These are phyloP conservation scores for Neurospora sp. DNA, from an alignment of 2,329 filamentous ascomycete species.

Conservation along the genomic window DNA sequence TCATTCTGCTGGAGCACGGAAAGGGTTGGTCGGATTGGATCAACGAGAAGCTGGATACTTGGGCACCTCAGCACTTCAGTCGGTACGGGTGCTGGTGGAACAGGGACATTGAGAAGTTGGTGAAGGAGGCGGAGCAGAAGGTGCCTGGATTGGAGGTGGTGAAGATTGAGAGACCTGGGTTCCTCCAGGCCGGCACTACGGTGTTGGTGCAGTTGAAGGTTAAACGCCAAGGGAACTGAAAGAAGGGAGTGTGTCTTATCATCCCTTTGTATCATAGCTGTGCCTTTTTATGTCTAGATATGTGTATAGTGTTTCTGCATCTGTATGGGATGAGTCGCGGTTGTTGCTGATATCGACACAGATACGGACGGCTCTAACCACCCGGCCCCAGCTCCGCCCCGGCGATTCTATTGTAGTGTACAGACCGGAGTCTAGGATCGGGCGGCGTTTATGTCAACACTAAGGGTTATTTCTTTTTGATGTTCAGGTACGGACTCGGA, in stretches of 20 bases:
- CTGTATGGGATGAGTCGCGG: background rate
- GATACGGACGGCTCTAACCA: background rate
- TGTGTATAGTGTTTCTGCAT: background rate
- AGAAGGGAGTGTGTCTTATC: background rate
- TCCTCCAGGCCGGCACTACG: slow-evolving; percentile 47
- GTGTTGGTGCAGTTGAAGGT: slow-evolving; percentile 48
- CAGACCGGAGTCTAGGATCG: background rate
- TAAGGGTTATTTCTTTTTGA: background rate
- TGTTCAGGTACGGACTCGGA: background rate
- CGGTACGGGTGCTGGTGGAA: slow-evolving; percentile 63
- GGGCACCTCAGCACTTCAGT: slow-evolving; percentile 44
- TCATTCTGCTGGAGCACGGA: slow-evolving; percentile 54
- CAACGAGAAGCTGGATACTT: slow-evolving; percentile 46
- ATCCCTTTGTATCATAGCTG: background rate
- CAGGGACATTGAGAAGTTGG: slow-evolving; percentile 47
- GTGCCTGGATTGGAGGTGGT: slow-evolving; percentile 49
- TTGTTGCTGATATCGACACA: background rate
- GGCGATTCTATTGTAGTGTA: background rate
- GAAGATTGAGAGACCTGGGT: slow-evolving; percentile 39
- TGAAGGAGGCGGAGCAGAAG: slow-evolving; percentile 36
- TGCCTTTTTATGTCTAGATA: background rate
- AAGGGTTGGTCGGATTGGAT: slow-evolving; percentile 44
- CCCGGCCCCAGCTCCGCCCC: background rate
- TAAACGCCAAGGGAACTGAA: slow-evolving; percentile 6
- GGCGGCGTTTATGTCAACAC: background rate